A percentile compares a stretch with the other conserved stretches of the same genome.
These are phyloP conservation scores for Brassica hybrid DNA, from an alignment of 441 rosid species.

Conservation along the genomic window DNA sequence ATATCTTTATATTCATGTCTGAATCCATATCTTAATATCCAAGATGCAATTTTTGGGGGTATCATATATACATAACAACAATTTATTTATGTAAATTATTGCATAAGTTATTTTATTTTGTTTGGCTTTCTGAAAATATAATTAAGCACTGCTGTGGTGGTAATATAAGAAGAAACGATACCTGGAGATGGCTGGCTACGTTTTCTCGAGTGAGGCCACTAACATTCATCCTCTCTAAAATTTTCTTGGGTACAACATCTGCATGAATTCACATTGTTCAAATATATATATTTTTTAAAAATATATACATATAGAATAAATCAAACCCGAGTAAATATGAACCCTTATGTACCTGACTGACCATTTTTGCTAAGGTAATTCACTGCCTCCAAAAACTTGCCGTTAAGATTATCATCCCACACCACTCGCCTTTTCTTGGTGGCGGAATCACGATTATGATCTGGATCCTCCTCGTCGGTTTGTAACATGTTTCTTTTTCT, in stretches of 20 bases:
- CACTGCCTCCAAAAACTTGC: constrained; percentile 9
- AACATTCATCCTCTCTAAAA: constrained; percentile 84
- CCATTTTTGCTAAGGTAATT: not conserved
- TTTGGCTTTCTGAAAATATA: not conserved
- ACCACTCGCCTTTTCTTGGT: constrained; percentile 36
- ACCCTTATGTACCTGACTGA: not conserved
- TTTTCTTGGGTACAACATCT: constrained; percentile 85
- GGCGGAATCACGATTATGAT: not conserved
- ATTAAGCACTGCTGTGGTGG: not conserved
- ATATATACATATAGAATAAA: no score
- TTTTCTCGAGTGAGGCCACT: constrained; percentile 78
- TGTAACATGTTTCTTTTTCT: constrained; percentile 5
- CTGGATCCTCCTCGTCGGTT: not conserved
- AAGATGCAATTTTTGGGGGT: not conserved
- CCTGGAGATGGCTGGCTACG: constrained; percentile 97
- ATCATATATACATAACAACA: not conserved
- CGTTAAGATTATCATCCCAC: constrained; percentile 17
- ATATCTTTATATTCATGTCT: not conserved
- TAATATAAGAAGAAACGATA: constrained; percentile 33
- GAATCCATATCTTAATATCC: not conserved
- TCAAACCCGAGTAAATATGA: not conserved
- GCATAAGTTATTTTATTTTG: not conserved
- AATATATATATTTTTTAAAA: not conserved
- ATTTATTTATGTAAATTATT: not conserved
- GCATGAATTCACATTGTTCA: constrained; percentile 5